Base-by-base conservation (phyloP, 176 grass and related monocot species). In the Musa schizocarpa region DNA sequence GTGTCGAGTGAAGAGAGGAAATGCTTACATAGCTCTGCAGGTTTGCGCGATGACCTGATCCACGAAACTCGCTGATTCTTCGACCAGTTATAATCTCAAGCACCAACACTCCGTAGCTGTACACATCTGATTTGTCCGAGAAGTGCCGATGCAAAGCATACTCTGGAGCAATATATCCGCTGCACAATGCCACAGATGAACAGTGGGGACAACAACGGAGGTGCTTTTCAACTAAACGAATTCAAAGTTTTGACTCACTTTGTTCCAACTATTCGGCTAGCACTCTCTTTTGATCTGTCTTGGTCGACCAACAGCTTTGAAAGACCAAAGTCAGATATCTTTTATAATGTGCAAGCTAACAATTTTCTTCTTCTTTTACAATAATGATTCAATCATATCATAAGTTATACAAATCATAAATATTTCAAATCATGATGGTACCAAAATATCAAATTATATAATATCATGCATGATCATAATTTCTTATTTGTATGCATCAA, bases 121-220 rank as follows among this genome's bases (percentile, higher is more conserved):
- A 80, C 56, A 72, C 78, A 80, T 80, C 78, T 57, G 78, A 80
- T 59, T 80, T 80, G 68, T 19, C n/a, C 27, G 78, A 80, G 67
- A 70, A 52, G 49, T 58, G 69, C 13, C 65, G 51, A 69, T 69
- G 50, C 23, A 80, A 55, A 54, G 71, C 67, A 80, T 80, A 80
- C 29, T 80, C 78, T 13, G 78, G 78, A n/a, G 78, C 78, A 23
- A 80, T 72, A 12, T 80, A 80, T 50, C 78, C 78, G 71, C 78
- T 80, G 34, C n/a, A 17, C 57, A 21, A 8, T 7, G 13, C n/a
- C 17, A 62, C 14, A 8, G 13, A 62, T 1, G 6, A 62, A 17
- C 57, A 61, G 14, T 16, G 13, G 4, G n/a, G 17, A 62, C 13
- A 62, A 17, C 10, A 21, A n/a, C 5, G 9, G 57, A 19, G 13